phyloP scores from a whole-genome alignment of 495 filamentous ascomycete genomes.

The Annulohypoxylon bovei region DNA sequence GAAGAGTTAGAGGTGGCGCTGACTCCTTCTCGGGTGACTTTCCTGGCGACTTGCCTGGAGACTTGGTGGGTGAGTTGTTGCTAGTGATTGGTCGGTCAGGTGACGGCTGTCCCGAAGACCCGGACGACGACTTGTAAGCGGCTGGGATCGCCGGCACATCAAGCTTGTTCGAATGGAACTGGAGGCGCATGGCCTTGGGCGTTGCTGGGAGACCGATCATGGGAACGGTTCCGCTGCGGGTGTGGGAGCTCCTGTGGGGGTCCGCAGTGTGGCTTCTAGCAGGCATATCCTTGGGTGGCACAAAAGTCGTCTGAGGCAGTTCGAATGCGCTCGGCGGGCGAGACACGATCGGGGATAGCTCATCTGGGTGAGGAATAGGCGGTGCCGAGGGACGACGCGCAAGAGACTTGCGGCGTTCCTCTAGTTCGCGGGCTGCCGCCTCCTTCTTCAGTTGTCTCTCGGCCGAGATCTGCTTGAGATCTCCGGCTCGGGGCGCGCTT shows the following conservation, averaged over 20 bases:
- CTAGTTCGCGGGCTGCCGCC: constrained; percentile 83
- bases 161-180: constrained; percentile 69
- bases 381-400: constrained; percentile 81
- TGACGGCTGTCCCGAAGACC: constrained; percentile 43
- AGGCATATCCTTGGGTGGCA: constrained; percentile 53
- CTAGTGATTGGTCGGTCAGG: constrained; percentile 37
- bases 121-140: constrained; percentile 51
- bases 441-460: constrained; percentile 73
- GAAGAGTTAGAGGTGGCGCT: constrained; percentile 50
- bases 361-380: constrained; percentile 79
- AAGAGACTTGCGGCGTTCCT: constrained; percentile 84
- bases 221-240: constrained; percentile 61
- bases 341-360: constrained; percentile 55
- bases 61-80: constrained; percentile 42
- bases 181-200: constrained; percentile 84
- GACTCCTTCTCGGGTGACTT: constrained; percentile 43
- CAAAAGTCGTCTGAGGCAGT: constrained; percentile 54
- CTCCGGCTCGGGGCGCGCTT: constrained; percentile 46
- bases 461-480: constrained; percentile 58
- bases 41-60: constrained; percentile 44
- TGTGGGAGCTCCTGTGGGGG: constrained; percentile 47
- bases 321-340: constrained; percentile 53
- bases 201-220: constrained; percentile 81
- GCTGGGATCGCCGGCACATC: constrained; percentile 74
- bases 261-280: constrained; percentile 60